Percentiles rank a stretch among this genome's conserved stretches.
Conservation (phyloP, 2,329 filamentous ascomycete genomes). For the Claviceps maximensis region DNA sequence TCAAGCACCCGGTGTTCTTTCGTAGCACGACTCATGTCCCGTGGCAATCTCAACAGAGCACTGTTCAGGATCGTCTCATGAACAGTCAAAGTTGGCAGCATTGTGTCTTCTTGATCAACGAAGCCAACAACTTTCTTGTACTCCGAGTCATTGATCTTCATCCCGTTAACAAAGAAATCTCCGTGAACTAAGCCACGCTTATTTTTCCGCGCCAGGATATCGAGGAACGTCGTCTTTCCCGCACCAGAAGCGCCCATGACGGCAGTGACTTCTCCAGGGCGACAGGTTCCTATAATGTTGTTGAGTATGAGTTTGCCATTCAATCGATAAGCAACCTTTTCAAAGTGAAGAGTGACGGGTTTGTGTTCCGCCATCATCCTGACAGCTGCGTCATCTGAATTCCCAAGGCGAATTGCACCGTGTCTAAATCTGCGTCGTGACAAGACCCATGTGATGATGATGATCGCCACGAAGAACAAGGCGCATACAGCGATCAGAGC, state of each 20-base stretch:
- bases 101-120: conserved; percentile 95
- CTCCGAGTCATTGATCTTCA: conserved; percentile 70
- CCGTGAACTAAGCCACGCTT: conserved; percentile 72
- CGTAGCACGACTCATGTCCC: conserved; percentile 73
- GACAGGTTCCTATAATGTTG: conserved; percentile 72
- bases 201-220: conserved; percentile 93
- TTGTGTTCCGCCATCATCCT: conserved; percentile 88
- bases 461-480: conserved; percentile 77
- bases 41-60: conserved; percentile 79
- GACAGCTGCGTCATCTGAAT: conserved; percentile 75
- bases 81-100: conserved; percentile 89
- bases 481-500: conserved; percentile 78
- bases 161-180: conserved; percentile 85
- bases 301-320: conserved; percentile 79
- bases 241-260: conserved; percentile 98
- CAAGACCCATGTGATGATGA: conserved; percentile 76
- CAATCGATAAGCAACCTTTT: conserved; percentile 73
- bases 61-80: conserved; percentile 96
- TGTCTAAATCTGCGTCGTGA: conserved; percentile 58
- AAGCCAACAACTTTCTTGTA: conserved; percentile 92
- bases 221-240: conserved; percentile 92
- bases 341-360: conserved; percentile 76
- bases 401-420: conserved; percentile 70
- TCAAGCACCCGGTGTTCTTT: conserved; percentile 88
- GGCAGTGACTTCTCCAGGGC: conserved; percentile 87